Percentiles rank a stretch among this genome's conserved stretches.
Conservation (phyloP, 306 rosid genomes). For the Pterocarpus macrocarpus region DNA sequence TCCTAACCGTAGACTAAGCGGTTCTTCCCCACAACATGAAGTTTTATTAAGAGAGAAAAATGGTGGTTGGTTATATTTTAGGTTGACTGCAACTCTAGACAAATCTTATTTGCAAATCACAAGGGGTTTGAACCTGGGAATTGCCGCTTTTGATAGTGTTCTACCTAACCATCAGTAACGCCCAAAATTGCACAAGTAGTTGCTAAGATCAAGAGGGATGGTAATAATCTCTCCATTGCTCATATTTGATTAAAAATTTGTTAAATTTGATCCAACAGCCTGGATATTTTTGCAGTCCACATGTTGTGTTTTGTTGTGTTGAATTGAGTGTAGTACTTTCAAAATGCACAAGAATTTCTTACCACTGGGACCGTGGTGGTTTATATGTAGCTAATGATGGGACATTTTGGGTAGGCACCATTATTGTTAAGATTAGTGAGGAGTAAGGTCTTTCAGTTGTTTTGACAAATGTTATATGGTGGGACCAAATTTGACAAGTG, state of each 20-base stretch:
- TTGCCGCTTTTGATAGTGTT: not conserved
- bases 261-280: not conserved
- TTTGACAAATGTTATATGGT: constrained; percentile 5
- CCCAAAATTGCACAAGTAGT: not conserved
- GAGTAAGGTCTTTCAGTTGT: not conserved
- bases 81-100: not conserved
- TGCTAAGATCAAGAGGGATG: not conserved
- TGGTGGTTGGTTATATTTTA: no score
- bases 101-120: not conserved
- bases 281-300: not conserved
- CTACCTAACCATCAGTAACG: not conserved
- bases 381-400: not conserved
- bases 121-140: not conserved
- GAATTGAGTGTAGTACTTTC: not conserved
- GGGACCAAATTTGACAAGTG: not conserved
- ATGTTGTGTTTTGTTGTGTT: not conserved
- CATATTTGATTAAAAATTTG: not conserved
- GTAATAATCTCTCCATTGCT: not conserved
- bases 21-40: no score
- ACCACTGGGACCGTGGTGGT: not conserved
- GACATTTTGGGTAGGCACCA: not conserved
- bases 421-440: not conserved
- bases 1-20: no score
- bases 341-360: not conserved
- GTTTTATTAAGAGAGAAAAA: not conserved